Base-by-base conservation (phyloP, 805 yeast species). In the Kodamaea laetipori region DNA sequence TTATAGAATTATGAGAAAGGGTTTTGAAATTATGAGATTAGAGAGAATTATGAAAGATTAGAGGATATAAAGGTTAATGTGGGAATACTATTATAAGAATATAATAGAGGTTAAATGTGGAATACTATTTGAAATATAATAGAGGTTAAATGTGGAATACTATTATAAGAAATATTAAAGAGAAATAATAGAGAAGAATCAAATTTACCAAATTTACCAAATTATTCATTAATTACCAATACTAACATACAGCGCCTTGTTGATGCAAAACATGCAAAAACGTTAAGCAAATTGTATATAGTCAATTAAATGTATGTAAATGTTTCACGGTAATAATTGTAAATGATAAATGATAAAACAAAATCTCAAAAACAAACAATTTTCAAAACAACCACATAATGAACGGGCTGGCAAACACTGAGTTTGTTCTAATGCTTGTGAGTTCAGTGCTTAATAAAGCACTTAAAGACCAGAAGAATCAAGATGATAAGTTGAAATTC, bases 241-340 rank as follows among this genome's bases (percentile, higher is more conserved):
- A 63, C 67, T 63, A 63, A 62, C 67, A n/a, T 30, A 9, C 46
- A 66, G 71, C 51, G 86, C 86, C 46, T 70, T 82, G 52, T 71
- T 86, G 74, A 83, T 85, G 76, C 87, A 86, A 66, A 83, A 80
- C 69, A 71, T 83, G 75, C 55, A 55, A 39, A 30, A 34, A 17
- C 44, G 49, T 36, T 42, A 43, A 27, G 17, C 31, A 30, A 30
- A 11, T 39, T 43, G 42, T 43, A 39, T 33, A 43, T 43, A 43
- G 40, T n/a, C 23, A 21, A 19, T 11, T 21, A 23, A 34, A 34
- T 17, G 16, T 21, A 21, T 23, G 27, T 19, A 34, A 12, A 12
- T 34, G 10, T 21, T 21, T 6, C 8, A 21, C 8, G 24, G 8
- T 21, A 21, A 8, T 21, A 21, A 21, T n/a, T n/a, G n/a, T n/a